Percentiles rank a stretch among this genome's conserved stretches.
phyloP scores from a whole-genome alignment of 352 stramenopile genomes.

The Pythium aquatile region DNA sequence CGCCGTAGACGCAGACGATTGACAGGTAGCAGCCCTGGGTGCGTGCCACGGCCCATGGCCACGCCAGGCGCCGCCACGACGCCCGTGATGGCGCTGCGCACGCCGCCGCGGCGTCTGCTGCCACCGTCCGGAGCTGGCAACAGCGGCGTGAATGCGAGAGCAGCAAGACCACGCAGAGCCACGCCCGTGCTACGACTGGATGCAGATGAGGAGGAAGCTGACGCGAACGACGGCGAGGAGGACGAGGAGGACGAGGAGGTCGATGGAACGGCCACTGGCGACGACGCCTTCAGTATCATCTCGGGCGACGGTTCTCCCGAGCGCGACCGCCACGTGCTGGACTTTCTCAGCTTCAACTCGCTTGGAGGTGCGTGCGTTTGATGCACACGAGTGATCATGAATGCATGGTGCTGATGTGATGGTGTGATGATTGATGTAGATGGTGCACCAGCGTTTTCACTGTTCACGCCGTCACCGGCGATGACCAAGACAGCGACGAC shows the following conservation, averaged over 20 bases:
- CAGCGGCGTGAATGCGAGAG: slow-evolving; percentile 1
- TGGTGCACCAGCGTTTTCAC: slow-evolving; percentile 34
- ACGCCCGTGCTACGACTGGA: slow-evolving; percentile 16
- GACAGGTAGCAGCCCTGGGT: slow-evolving; percentile 24
- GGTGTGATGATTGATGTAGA: slow-evolving; percentile 6
- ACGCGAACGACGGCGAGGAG: neutral
- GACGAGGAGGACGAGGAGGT: slow-evolving; percentile 27
- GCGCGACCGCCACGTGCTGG: slow-evolving; percentile 29
- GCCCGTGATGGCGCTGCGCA: slow-evolving; percentile 9
- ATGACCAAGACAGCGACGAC: slow-evolving; percentile 16
- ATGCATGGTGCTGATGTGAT: neutral
- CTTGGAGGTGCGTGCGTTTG: slow-evolving; percentile 24
- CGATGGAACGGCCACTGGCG: slow-evolving; percentile 24
- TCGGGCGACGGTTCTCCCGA: slow-evolving; percentile 38
- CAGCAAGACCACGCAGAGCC: slow-evolving; percentile 4
- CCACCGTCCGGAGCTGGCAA: slow-evolving; percentile 8
- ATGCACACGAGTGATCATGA: too few relatives aligned
- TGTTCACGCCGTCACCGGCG: slow-evolving; percentile 56
- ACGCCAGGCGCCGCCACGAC: slow-evolving; percentile 3
- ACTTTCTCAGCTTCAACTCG: slow-evolving; percentile 44
- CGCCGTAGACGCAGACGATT: slow-evolving; percentile 23
- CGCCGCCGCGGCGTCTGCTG: slow-evolving; percentile 20
- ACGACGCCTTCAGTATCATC: slow-evolving; percentile 52
- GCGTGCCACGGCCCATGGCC: slow-evolving; percentile 10
- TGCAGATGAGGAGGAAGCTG: slow-evolving; percentile 9